Evolutionary conservation across 1,284 basidiomycete genomes (phyloP).

Genomic region (Anthracocystis walkeri): DNA sequence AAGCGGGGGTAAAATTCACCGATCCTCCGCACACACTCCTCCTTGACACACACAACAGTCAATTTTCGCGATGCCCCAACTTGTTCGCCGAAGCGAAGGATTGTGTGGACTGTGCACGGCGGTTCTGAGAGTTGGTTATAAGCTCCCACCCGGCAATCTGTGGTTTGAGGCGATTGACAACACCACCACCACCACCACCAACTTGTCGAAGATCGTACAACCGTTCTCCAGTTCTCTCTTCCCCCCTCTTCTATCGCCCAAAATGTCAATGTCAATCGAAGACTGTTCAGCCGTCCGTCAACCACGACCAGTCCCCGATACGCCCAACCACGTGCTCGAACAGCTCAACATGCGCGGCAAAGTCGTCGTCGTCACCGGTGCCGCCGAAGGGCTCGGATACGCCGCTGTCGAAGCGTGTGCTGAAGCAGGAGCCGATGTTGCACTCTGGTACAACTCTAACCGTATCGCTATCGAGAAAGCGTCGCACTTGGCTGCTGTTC

Average conservation of each 20-base stretch:
- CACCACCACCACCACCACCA: no score
- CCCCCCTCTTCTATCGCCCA: conserved; percentile 3
- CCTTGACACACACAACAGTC: no score
- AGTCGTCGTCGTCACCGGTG: conserved; percentile 65
- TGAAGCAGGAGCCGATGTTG: conserved; percentile 67
- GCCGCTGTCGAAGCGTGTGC: conserved; percentile 66
- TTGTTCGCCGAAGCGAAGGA: no score
- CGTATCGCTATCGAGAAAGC: conserved; percentile 57
- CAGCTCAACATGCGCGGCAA: conserved; percentile 66
- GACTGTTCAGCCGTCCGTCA: conserved; percentile 47
- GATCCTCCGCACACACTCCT: no score
- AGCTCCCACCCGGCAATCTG: no score
- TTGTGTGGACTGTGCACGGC: no score
- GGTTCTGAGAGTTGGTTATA: no score
- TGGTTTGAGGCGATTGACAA: no score
- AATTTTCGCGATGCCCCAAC: no score
- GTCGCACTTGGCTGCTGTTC: conserved; percentile 49
- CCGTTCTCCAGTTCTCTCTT: no score
- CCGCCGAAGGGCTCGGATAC: conserved; percentile 67
- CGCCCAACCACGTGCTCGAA: conserved; percentile 52
- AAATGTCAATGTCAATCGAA: conserved; percentile 59
- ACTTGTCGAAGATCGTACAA: no score
- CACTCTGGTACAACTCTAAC: conserved; percentile 66
- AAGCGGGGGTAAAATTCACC: not conserved
- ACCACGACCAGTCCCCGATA: conserved; percentile 45